Conservation (phyloP, 2,329 filamentous ascomycete species). For the Xylariomycetidae sp. region DNA sequence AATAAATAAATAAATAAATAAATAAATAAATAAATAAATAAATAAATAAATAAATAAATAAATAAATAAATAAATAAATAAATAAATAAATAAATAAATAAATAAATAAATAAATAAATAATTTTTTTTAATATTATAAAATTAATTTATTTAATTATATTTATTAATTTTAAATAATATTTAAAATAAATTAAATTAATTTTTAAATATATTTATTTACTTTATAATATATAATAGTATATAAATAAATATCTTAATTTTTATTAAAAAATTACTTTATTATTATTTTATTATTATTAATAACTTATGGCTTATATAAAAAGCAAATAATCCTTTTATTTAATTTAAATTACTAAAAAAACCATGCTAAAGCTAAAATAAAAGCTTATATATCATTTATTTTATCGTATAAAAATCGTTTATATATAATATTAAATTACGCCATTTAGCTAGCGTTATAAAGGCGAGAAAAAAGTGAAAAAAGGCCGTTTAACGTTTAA, state of each 20-base stretch:
- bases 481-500: not conserved
- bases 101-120: too few relatives aligned
- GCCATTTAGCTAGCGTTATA: slow-evolving; percentile 1
- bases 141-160: too few relatives aligned
- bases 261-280: not conserved
- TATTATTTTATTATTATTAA: not conserved
- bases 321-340: not conserved
- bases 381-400: not conserved
- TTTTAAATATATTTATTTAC: too few relatives aligned
- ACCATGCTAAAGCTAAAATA: not conserved
- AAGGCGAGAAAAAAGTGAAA: not conserved
- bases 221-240: too few relatives aligned
- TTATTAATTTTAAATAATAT: too few relatives aligned
- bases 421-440: not conserved
- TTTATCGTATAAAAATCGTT: not conserved
- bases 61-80: too few relatives aligned
- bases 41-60: too few relatives aligned
- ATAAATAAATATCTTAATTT: not conserved
- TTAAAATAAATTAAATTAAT: too few relatives aligned
- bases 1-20: too few relatives aligned
- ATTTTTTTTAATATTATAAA: too few relatives aligned
- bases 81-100: too few relatives aligned
- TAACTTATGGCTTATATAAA: not conserved
- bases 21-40: too few relatives aligned
- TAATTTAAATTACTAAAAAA: not conserved